A percentile compares a stretch with the other conserved stretches of the same genome.
phyloP scores from a whole-genome alignment of 2,329 filamentous ascomycete species.

The Fusarium liriodendri region DNA sequence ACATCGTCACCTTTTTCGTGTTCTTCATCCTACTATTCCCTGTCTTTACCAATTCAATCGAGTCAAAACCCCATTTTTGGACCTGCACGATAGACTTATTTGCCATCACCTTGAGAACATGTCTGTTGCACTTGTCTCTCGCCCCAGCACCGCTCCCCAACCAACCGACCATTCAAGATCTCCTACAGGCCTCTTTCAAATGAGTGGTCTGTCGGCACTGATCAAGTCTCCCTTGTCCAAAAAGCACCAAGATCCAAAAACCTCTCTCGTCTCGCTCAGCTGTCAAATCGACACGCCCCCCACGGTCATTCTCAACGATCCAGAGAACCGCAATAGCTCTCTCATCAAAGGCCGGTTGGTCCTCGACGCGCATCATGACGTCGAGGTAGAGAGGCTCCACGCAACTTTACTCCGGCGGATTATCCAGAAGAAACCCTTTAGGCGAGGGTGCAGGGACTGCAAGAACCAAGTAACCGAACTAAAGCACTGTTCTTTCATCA shows the following conservation, averaged over 20 bases:
- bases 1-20: neutral
- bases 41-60: neutral
- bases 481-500: constrained; percentile 26
- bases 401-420: constrained; percentile 6
- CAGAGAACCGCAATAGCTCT: neutral
- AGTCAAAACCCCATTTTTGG: neutral
- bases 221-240: constrained; percentile 18
- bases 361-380: neutral
- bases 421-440: constrained; percentile 27
- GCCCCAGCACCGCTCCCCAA: neutral
- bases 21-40: neutral
- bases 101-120: neutral
- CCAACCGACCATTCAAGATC: neutral
- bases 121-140: neutral
- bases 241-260: neutral
- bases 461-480: constrained; percentile 28
- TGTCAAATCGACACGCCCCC: constrained; percentile 20
- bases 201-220: constrained; percentile 12
- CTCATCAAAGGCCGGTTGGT: constrained; percentile 14
- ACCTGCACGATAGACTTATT: neutral
- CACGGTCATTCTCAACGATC: constrained; percentile 5
- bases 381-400: constrained; percentile 18
- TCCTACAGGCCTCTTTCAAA: neutral
- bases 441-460: constrained; percentile 23
- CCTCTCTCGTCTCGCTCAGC: neutral